Evolutionary conservation across 306 rosid species (phyloP), one percentile per base, ranked within the genome.

Genomic region (Cucurbita ficifolia): DNA sequence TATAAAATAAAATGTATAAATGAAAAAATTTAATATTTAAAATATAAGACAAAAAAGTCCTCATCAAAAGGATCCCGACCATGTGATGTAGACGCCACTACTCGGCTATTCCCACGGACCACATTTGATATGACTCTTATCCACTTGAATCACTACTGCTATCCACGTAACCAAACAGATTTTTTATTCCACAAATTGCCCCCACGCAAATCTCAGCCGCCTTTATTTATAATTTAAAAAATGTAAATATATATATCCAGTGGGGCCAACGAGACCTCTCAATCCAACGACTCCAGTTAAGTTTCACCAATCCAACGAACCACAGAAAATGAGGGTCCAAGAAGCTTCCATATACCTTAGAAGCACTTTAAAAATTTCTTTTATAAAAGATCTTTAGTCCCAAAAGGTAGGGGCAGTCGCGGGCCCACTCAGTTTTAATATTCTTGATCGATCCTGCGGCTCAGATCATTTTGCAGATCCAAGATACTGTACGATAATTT

Each of bases 151-250:
- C 5, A 10, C 33, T 4, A 39, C 10, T 63, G 70, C 70, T 8
- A 63, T 63, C 70, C 70, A 63, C 70, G 70, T 63, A 40, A 18
- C 70, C 70, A 63, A 63, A 63, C 70, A 40, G 9, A 18, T 39
- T 63, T 5, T 13, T 49, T 29, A 29, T 39, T 42, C 45, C 49
- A 49, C 5, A 5, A 49, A 29, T 29, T 29, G 33, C 33, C 33
- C 33, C 33, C 33, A 29, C 33, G 3, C 33, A 49, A 14, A 49
- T 49, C 53, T 13, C n/a, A 39, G 29, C 70, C 70, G 70, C 70
- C 51, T 50, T 19, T 12, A n/a, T 0, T 39, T 57, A 5, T 8
- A 55, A n/a, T 57, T 63, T 16, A 4, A 12, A 63, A 0, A 4
- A 63, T 4, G 13, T 49, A 4, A 1, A 38, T n/a, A n/a, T 10